Conservation (phyloP, 495 filamentous ascomycete species). For the Lichina pygmaea region DNA sequence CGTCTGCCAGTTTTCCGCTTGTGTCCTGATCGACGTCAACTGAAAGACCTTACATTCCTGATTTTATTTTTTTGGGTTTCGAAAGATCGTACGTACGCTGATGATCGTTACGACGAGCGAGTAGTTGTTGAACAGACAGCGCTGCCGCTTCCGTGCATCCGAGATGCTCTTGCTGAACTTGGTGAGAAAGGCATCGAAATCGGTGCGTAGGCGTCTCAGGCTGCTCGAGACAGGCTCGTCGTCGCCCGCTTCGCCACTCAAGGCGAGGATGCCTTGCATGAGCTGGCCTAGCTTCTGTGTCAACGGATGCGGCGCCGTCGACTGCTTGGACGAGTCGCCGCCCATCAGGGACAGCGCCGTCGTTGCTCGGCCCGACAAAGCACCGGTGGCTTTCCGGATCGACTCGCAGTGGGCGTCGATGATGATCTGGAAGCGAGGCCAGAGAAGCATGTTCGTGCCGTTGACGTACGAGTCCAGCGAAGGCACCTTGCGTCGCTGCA, state of each 20-base stretch:
- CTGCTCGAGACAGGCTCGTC: slow-evolving; percentile 76
- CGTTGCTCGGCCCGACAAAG: slow-evolving; percentile 21
- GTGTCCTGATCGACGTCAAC: slow-evolving; percentile 2
- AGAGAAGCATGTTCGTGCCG: slow-evolving; percentile 79
- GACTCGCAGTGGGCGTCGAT: slow-evolving; percentile 87
- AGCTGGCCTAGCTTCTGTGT: slow-evolving; percentile 86
- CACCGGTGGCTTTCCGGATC: slow-evolving; percentile 30
- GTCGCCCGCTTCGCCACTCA: slow-evolving; percentile 70
- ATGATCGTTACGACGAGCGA: slow-evolving; percentile 77
- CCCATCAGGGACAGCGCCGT: slow-evolving; percentile 29
- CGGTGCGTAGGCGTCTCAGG: slow-evolving; percentile 41
- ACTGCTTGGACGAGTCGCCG: slow-evolving; percentile 30
- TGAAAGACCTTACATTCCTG: too few relatives aligned
- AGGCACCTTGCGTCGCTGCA: slow-evolving; percentile 74
- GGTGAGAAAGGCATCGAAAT: slow-evolving; percentile 52
- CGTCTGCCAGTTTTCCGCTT: slow-evolving; percentile 3
- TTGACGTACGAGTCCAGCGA: slow-evolving; percentile 81
- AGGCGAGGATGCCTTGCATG: slow-evolving; percentile 51
- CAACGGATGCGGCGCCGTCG: slow-evolving; percentile 67
- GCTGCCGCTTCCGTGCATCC: slow-evolving; percentile 51
- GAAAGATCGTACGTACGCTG: slow-evolving; percentile 19
- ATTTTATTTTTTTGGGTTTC: too few relatives aligned
- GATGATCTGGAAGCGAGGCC: slow-evolving; percentile 80
- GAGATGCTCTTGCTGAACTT: slow-evolving; percentile 39
- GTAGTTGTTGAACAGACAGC: slow-evolving; percentile 89